Base-by-base conservation (phyloP, 495 filamentous ascomycete species). In the Penicillium dipodomyicola region DNA sequence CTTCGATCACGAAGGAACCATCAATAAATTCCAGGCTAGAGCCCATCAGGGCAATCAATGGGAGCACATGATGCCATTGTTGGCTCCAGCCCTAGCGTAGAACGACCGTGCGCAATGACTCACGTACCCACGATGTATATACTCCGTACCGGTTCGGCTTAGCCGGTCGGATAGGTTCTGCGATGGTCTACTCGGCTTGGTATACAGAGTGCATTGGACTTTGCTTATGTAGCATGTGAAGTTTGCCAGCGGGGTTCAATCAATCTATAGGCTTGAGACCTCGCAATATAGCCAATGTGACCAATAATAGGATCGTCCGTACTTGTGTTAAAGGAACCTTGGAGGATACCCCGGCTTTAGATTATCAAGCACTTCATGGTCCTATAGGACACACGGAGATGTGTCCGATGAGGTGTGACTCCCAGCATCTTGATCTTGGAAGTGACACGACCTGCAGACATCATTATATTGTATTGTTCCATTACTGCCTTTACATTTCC, bases 101-200 rank as follows among this genome's bases (percentile, higher is more conserved):
- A 52, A 48, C 23, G 47, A 44, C 62, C 62, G 62, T 65, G 63
- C 62, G 60, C 15, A 43, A 54, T 68, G 65, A 68, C 54, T 68
- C 65, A 67, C 55, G 49, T 59, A 10, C 50, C 32, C 9, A 32
- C 25, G 9, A 33, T 14, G 30, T 30, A 39, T 39, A 29, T 29
- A 29, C 27, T 29, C 27, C 6, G 35, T 35, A 40, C 52, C 43
- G 42, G 52, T 32, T 65, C 53, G 58, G 56, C 61, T 61, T 54
- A 29, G 25, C 40, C 44, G 48, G 20, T 54, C 40, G 57, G 51
- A 49, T 39, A 33, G 40, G 45, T 17, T 17, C 44, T 44, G 52
- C 49, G 54, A 40, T 54, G 47, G 47, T 9, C 46, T 20, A 22
- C 17, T 49, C 30, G 32, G 20, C 48, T 23, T 37, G 20, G 44